Evolutionary conservation across 108 stramenopile genomes (phyloP), one percentile per base, ranked within the genome.

Genomic region (Nitzschia sp.): DNA sequence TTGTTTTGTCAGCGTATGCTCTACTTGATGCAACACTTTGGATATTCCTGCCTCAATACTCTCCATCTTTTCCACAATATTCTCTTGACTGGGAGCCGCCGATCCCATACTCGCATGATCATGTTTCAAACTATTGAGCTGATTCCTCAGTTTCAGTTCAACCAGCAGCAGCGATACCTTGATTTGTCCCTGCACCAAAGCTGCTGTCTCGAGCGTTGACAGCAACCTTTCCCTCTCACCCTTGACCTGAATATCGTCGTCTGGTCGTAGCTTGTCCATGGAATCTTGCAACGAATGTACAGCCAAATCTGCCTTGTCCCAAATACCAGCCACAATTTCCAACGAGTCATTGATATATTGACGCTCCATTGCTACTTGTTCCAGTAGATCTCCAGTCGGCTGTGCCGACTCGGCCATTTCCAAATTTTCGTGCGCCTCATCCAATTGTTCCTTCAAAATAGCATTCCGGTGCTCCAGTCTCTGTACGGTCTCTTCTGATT

Each of bases 81-180:
- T 41, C 10, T 43, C 39, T 22, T 75, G 61, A 22, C 12, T 61
- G 2, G 60, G 22, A 0, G 44, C 53, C 5, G 19, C 24, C 17
- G 17, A 10, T 8, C 19, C 52, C 26, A 57, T 41, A 19, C 46
- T 26, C 12, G 55, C n/a, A 21, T 61, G 65, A 26, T 78, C 77
- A 26, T 71, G 69, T 57, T 70, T 71, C 44, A 78, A 40, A 24
- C 67, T 51, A 20, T 75, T n/a, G 10, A 78, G 60, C 17, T 73
- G 64, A 61, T 83, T 83, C 39, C 73, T 67, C 9, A 83, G 53
- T 38, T 78, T 72, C 40, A 83, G 39, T 53, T 83, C 82, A 43
- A 78, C 72, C 46, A 83, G 41, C 66, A 73, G 41, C 22, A 83
- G 46, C 6, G 72, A 62, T 14, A 83, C 65, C 41, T 83, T 78